Percentiles rank a stretch among this genome's conserved stretches.
phyloP scores from a whole-genome alignment of 2,329 filamentous ascomycete species.

The Onygenales sp. region DNA sequence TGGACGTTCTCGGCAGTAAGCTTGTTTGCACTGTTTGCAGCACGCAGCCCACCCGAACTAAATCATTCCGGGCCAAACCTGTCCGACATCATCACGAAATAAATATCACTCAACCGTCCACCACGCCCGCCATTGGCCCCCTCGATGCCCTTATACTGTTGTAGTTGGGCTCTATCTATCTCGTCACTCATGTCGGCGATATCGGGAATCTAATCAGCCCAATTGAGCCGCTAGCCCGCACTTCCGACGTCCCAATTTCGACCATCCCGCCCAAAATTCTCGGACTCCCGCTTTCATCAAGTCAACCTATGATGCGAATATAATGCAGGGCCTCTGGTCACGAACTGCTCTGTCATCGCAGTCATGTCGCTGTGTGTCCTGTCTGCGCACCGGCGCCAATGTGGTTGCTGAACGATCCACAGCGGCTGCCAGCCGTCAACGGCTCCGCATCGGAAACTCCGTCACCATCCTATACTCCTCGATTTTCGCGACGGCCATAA shows the following conservation, averaged over 20 bases:
- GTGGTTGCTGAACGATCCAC: conserved; percentile 26
- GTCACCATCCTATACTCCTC: conserved; percentile 36
- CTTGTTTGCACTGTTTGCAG: conserved; percentile 34
- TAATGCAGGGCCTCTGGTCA: conserved; percentile 37
- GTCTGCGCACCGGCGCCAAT: conserved; percentile 26
- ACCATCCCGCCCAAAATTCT: background rate
- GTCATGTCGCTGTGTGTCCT: conserved; percentile 33
- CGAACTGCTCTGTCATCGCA: conserved; percentile 27
- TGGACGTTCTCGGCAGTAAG: conserved; percentile 4
- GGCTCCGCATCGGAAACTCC: conserved; percentile 32
- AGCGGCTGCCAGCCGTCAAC: conserved; percentile 27
- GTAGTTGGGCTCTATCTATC: background rate
- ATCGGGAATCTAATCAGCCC: background rate
- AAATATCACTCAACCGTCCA: background rate
- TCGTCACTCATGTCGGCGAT: background rate
- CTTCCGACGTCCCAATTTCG: background rate
- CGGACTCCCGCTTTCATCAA: background rate
- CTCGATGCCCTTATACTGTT: background rate
- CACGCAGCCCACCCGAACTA: background rate
- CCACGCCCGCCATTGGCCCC: background rate
- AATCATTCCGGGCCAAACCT: background rate
- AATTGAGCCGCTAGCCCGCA: background rate
- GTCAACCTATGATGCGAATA: conserved; percentile 10
- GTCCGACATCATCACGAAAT: conserved; percentile 1
- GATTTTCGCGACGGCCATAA: conserved; percentile 32